Base-by-base conservation (phyloP, 441 rosid species). In the Pelargonium fulgidum region DNA sequence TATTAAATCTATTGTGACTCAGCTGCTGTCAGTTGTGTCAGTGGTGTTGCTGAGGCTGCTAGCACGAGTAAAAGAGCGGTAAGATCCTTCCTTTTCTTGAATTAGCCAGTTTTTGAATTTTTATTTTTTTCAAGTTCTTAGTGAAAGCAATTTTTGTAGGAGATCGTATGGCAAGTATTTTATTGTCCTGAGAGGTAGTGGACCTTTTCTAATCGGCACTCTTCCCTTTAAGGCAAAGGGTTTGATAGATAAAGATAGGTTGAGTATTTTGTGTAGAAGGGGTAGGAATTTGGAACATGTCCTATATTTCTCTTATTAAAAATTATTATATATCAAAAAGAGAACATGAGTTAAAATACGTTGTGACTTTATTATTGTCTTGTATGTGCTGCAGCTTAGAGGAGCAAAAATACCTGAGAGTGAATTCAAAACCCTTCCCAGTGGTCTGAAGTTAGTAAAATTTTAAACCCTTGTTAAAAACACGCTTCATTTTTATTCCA, bases 61-160 rank as follows among this genome's bases (percentile, higher is more conserved):
- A 93, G 92, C 85, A 91, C 97, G 26, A 93, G 98, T 71, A 81
- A 91, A 81, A 89, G 98, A 88, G 98, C 97, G 65, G 97, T 91
- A 79, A 79, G 94, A 75, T 44, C 66, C 39, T 2, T 47, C 10
- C 17, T 26, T 11, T 56, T 33, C 26, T 52, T 8, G 17, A 52
- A 52, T 16, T 52, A 50, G 58, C 58, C 58, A 50, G n/a, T 50
- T n/a, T 50, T 6, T 0, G 19, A 14, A 39, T 72, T 70, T 62
- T 36, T 19, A n/a, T 39, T 62, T 7, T 17, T 6, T 63, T 9
- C 19, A 13, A 12, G 14, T 16, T 12, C 19, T 50, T 50, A 50
- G 58, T 16, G 16, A 50, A 16, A 4, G 58, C 58, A 3, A 50
- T 50, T 50, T 50, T 50, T n/a, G 58, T 47, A 8, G 52, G n/a